A percentile compares a stretch with the other conserved stretches of the same genome.
phyloP scores from a whole-genome alignment of 352 stramenopile genomes.

The Phytophthora brassicae region DNA sequence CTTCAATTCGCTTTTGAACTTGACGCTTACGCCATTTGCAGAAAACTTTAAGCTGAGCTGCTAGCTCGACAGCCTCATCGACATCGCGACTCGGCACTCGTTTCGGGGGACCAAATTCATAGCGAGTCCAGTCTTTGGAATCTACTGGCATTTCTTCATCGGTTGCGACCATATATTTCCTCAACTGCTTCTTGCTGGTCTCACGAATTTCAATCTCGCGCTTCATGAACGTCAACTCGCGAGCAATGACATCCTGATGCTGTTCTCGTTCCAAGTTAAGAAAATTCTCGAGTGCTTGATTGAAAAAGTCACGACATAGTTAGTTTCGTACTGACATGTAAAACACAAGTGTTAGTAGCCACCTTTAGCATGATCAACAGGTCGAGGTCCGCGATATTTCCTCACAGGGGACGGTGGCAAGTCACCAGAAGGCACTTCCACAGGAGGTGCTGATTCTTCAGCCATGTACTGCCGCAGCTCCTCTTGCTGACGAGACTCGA shows the following conservation, averaged over 20 bases:
- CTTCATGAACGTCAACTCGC: slow-evolving; percentile 64
- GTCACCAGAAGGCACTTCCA: neutral
- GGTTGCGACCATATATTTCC: slow-evolving; percentile 73
- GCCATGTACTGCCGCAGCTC: slow-evolving; percentile 41
- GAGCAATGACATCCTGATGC: slow-evolving; percentile 35
- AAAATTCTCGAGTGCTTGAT: slow-evolving; percentile 50
- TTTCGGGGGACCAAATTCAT: slow-evolving; percentile 50
- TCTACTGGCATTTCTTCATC: slow-evolving; percentile 58
- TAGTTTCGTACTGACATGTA: neutral
- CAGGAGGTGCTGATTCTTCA: slow-evolving; percentile 4
- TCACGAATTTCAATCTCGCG: slow-evolving; percentile 56
- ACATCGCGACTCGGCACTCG: slow-evolving; percentile 48
- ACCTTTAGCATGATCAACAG: slow-evolving; percentile 61
- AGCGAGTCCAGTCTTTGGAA: slow-evolving; percentile 62
- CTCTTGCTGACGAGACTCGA: slow-evolving; percentile 46
- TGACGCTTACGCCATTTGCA: slow-evolving; percentile 50
- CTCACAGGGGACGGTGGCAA: slow-evolving; percentile 8
- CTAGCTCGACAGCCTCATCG: slow-evolving; percentile 46
- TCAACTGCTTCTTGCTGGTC: slow-evolving; percentile 57
- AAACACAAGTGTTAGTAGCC: neutral
- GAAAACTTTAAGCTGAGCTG: slow-evolving; percentile 59
- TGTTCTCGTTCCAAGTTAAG: slow-evolving; percentile 44
- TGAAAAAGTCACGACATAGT: neutral
- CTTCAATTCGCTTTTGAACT: slow-evolving; percentile 41
- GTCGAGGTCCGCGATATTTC: slow-evolving; percentile 41